These are phyloP conservation scores for Saprolegnia diclina DNA, from an alignment of 352 stramenopile species.

Conservation along the genomic window DNA sequence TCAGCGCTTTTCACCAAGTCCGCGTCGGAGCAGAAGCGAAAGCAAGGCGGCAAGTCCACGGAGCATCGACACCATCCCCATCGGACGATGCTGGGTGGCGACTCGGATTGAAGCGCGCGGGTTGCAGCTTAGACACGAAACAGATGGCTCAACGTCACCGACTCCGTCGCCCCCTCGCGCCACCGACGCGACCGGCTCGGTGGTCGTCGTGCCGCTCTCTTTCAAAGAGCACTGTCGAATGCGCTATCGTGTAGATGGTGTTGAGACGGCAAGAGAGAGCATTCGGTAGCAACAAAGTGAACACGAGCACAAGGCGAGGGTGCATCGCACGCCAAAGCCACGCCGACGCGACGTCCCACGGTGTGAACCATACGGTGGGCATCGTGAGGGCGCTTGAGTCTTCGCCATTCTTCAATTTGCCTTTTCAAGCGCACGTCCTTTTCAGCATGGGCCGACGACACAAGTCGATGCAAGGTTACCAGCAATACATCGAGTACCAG, in stretches of 20 bases:
- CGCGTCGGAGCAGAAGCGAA: not conserved
- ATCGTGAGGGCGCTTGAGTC: not conserved
- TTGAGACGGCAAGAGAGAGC: too few relatives aligned
- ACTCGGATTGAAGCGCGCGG: constrained; percentile 2
- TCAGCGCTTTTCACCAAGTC: not conserved
- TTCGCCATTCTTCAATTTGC: constrained; percentile 18
- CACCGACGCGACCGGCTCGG: not conserved
- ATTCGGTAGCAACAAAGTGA: too few relatives aligned
- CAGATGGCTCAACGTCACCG: constrained; percentile 2
- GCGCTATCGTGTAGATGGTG: too few relatives aligned
- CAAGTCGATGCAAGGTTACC: constrained; percentile 10
- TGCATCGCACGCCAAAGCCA: not conserved
- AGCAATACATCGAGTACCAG: constrained; percentile 14
- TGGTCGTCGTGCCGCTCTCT: too few relatives aligned
- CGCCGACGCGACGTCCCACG: not conserved
- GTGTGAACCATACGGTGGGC: constrained; percentile 10
- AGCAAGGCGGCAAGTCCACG: not conserved
- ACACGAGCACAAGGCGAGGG: too few relatives aligned
- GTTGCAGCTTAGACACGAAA: constrained; percentile 14
- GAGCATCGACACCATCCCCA: not conserved
- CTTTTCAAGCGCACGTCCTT: too few relatives aligned
- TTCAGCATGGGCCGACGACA: constrained; percentile 4
- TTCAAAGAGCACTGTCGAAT: too few relatives aligned
- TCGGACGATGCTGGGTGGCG: not conserved
- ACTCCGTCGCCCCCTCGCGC: not conserved